Percentiles rank a stretch among this genome's conserved stretches.
Conservation (phyloP, 345 rosid genomes). For the Pistacia integerrima region DNA sequence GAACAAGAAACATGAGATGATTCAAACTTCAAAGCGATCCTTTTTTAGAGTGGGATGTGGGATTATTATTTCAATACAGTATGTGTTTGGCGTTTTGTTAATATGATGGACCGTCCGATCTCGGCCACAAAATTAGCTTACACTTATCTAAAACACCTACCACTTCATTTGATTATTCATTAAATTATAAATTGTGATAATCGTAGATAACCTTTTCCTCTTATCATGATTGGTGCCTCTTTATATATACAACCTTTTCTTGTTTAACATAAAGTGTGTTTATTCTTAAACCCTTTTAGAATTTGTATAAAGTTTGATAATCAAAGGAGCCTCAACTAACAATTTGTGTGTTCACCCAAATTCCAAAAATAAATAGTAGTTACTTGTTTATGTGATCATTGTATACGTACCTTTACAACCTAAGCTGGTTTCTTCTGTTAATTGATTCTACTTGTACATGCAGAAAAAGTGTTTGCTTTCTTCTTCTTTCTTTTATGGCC, state of each 20-base stretch:
- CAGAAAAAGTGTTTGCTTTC: no score
- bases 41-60: no score
- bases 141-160: background rate
- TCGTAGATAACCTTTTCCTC: background rate
- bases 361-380: no score
- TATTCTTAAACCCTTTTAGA: background rate
- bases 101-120: background rate
- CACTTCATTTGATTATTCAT: background rate
- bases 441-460: no score
- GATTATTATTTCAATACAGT: no score
- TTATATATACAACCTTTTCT: background rate
- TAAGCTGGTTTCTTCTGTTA: no score
- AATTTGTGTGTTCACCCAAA: no score
- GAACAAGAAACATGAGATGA: background rate
- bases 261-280: background rate
- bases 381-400: no score
- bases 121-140: background rate
- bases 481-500: no score
- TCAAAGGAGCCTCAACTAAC: no score
- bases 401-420: no score
- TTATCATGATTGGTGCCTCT: background rate
- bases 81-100: background rate
- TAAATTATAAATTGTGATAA: background rate
- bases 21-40: background rate
- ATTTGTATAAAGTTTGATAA: no score